Evolutionary conservation across 371 early-diverging fungal genomes (phyloP), one percentile per base, ranked within the genome.

Genomic region (Syncephalastrum racemosum): DNA sequence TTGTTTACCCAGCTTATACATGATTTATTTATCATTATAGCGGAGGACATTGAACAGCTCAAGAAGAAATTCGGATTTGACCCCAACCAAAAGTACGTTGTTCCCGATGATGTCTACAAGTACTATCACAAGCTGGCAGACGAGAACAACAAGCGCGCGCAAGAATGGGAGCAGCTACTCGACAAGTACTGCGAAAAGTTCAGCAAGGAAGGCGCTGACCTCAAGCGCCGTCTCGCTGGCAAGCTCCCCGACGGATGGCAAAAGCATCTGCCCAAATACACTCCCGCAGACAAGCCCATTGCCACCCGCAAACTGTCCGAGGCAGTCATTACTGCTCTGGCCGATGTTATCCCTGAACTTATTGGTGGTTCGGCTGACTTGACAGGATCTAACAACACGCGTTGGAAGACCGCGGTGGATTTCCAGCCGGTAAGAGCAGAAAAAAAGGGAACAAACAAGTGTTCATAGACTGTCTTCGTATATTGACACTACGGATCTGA

Each of bases 351-450:
- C 39, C 92, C 95, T 5, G 95, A 94, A 73, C 77, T 99, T 18
- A 70, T 99, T 58, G 92, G 98, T 66, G 99, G 99, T n/a, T 97
- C 98, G 44, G 99, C 99, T 24, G 99, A 99, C 80, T 80, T 99
- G 71, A 95, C 99, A 45, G 90, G 88, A n/a, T 99, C 99, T 50
- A 98, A 95, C 80, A 79, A 96, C 70, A 96, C 98, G 50, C 86
- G 92, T 51, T 96, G 97, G 93, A 94, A 95, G 84, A 80, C 73
- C n/a, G 92, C 93, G 39, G 86, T 81, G 27, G 97, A 96, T 69
- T 97, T 99, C 85, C 96, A 96, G 79, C 86, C 80, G 20, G 74
- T 79, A 64, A 66, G 71, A 22, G n/a, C n/a, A 53, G 18, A 22
- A 18, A 7, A 46, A 55, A 12, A n/a, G n/a, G n/a, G n/a, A n/a